Conservation (phyloP, 768 basidiomycete genomes). For the Termitomyces bulborhizus region DNA sequence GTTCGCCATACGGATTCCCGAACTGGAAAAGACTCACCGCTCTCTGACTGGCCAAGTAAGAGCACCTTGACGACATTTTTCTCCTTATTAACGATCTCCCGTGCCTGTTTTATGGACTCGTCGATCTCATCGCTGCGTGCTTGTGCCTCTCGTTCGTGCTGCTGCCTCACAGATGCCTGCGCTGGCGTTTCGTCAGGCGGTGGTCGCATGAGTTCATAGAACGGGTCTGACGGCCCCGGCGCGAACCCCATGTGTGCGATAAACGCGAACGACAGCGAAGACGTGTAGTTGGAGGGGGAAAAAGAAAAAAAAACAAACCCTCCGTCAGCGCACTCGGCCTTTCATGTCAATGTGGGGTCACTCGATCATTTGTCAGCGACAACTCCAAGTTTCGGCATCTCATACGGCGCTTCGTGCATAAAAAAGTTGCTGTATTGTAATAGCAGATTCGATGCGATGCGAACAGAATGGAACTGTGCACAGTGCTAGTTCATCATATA, state of each 20-base stretch:
- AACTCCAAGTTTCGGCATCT: background rate
- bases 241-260: conserved; percentile 25
- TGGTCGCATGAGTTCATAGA: conserved; percentile 40
- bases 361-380: conserved; percentile 1
- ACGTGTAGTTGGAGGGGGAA: background rate
- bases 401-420: background rate
- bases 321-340: background rate
- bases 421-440: background rate
- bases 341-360: background rate
- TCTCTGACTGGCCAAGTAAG: conserved; percentile 61
- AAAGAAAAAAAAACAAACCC: no score
- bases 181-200: conserved; percentile 48
- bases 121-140: conserved; percentile 51
- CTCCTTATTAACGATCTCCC: conserved; percentile 34
- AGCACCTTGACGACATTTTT: conserved; percentile 49
- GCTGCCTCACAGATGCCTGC: conserved; percentile 38
- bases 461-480: background rate
- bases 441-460: no score
- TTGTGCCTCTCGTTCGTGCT: conserved; percentile 43
- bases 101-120: conserved; percentile 48
- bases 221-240: conserved; percentile 34
- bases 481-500: no score
- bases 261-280: conserved; percentile 2
- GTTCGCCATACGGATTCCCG: background rate
- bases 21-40: conserved; percentile 35